Percentiles rank a stretch among this genome's conserved stretches.
These are phyloP conservation scores for Tolypocladium album DNA, from an alignment of 2,329 filamentous ascomycete genomes.

Conservation along the genomic window DNA sequence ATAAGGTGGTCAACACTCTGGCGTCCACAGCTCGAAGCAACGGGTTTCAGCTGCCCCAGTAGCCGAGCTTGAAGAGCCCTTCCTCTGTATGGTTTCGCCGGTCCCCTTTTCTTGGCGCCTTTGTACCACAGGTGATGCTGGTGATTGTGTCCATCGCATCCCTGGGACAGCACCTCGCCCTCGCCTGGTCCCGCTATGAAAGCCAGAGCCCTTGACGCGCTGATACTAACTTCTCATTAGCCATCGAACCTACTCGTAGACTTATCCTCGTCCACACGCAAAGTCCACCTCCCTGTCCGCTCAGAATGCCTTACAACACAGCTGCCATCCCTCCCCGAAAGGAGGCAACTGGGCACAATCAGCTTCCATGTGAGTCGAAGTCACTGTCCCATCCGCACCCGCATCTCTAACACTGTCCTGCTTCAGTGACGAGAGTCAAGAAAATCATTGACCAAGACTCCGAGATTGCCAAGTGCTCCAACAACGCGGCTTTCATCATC, in stretches of 20 bases:
- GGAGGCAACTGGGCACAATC: constrained; percentile 75
- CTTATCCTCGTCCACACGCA: no score
- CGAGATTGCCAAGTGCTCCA: constrained; percentile 77
- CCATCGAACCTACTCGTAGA: no score
- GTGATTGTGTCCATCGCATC: neutral
- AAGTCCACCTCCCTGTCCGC: neutral
- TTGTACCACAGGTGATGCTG: neutral
- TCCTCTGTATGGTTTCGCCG: neutral
- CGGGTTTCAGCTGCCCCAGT: neutral
- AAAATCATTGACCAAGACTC: constrained; percentile 87
- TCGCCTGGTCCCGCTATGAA: neutral
- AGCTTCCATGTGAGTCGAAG: constrained; percentile 65
- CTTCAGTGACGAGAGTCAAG: constrained; percentile 80
- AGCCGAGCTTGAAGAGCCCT: neutral
- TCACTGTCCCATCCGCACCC: neutral
- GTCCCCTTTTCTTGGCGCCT: neutral
- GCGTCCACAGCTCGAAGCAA: neutral
- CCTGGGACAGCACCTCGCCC: neutral
- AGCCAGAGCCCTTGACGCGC: neutral
- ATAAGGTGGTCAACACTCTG: neutral
- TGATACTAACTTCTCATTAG: neutral
- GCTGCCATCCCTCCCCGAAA: constrained; percentile 68
- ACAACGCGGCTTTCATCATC: constrained; percentile 89
- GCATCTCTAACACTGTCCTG: constrained; percentile 2
- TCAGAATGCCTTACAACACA: constrained; percentile 79